phyloP scores from a whole-genome alignment of 2,329 filamentous ascomycete species.

The Botrytis deweyae region DNA sequence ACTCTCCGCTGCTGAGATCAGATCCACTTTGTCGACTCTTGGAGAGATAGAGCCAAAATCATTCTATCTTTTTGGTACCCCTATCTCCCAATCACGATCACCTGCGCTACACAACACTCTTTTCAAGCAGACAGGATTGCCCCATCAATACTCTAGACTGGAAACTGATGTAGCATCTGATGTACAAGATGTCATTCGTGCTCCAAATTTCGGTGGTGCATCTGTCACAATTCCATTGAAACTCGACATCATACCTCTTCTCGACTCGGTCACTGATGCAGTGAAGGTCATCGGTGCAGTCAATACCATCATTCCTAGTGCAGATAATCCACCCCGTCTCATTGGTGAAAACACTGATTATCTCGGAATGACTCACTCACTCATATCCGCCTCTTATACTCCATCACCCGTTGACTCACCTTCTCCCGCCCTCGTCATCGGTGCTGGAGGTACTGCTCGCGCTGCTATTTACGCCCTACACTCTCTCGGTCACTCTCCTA shows the following conservation, averaged over 20 bases:
- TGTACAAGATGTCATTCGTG: slow-evolving; percentile 64
- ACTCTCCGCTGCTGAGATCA: slow-evolving; percentile 85
- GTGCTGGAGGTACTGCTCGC: slow-evolving; percentile 86
- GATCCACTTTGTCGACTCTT: slow-evolving; percentile 72
- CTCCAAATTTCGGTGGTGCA: slow-evolving; percentile 80
- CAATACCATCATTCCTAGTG: slow-evolving; percentile 80
- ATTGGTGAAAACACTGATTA: slow-evolving; percentile 95
- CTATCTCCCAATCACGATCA: slow-evolving; percentile 78
- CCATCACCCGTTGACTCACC: slow-evolving; percentile 34
- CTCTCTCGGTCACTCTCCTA: slow-evolving; percentile 76
- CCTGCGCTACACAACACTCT: slow-evolving; percentile 87
- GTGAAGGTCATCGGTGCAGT: slow-evolving; percentile 85
- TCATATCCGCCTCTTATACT: slow-evolving; percentile 44
- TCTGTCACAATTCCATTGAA: slow-evolving; percentile 97
- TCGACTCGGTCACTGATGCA: slow-evolving; percentile 78
- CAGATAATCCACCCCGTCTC: slow-evolving; percentile 48
- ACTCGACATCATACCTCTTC: slow-evolving; percentile 75
- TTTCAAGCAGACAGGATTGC: slow-evolving; percentile 74
- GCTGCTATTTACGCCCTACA: slow-evolving; percentile 88
- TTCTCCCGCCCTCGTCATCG: slow-evolving; percentile 74
- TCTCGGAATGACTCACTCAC: slow-evolving; percentile 81
- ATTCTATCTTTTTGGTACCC: slow-evolving; percentile 87
- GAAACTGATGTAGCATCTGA: slow-evolving; percentile 69
- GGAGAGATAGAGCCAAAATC: slow-evolving; percentile 73
- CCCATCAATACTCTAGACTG: slow-evolving; percentile 73